Base-by-base conservation (phyloP, 2,329 filamentous ascomycete species). In the Nemania bipapillata region DNA sequence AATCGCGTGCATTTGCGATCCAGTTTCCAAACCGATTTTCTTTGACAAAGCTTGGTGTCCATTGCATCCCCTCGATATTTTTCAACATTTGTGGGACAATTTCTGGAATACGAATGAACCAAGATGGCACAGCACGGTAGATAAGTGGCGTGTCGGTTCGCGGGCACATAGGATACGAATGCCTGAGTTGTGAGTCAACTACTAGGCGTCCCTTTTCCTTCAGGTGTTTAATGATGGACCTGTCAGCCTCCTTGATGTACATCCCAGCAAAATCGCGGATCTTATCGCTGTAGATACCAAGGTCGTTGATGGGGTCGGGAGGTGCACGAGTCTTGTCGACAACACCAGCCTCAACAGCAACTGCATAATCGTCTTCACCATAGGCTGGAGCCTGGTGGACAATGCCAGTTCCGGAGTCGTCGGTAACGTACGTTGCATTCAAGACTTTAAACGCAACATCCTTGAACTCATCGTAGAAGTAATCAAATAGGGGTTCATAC, bases 141-240 rank as follows among this genome's bases (percentile, higher is more conserved):
- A 98, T 97, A 70, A 98, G 86, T 32, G 94, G 95, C 0, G 93
- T 97, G 78, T 97, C 95, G n/a, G 94, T 97, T 69, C 95, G 89
- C 83, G 92, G 94, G 80, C 95, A 97, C 87, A 95, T 95, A 22
- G 93, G 94, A 80, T 97, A 96, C 75, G 92, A 95, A 83, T 98
- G 95, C 77, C 87, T 93, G 70, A 97, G 87, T 80, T 96, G 93
- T 56, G 92, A 93, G 72, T 97, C 94, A 32, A 94, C 91, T 40
- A 97, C 86, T 59, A 97, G 79, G 62, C 93, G 89, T 15, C 92
- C 93, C 22, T 86, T 87, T 26, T 86, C 86, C 81, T 96, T 96
- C 35, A 98, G 84, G 75, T 94, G 83, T 82, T 97, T 96, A 80
- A 97, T 93, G 79, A 98, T 97, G 73, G 89, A 89, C 84, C 95